Evolutionary conservation across 495 filamentous ascomycete species (phyloP), one percentile per base, ranked within the genome.

Genomic region (Hyaloscypha variabilis): DNA sequence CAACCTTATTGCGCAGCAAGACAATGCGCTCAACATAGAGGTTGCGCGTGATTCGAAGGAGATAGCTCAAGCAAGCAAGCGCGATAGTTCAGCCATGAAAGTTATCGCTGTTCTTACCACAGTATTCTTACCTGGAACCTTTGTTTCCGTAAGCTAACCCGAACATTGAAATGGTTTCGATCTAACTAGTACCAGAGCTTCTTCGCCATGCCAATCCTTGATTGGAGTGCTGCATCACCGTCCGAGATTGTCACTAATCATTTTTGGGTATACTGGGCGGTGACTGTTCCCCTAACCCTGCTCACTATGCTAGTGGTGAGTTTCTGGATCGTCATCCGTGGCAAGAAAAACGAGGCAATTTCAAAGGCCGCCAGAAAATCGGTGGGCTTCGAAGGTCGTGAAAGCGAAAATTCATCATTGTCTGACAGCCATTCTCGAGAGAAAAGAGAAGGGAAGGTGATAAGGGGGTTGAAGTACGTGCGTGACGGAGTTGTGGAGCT

Each of bases 41-140:
- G 19, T 51, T 17, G 49, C 49, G 17, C 49, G 49, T 39, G 26
- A 8, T 25, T 56, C 53, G 3, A 56, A 56, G 28, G 14, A 79
- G 23, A 69, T 84, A 25, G 81, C 82, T 13, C 80, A 82, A 66
- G 79, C 80, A 23, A 79, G 77, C 55, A 83, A 83, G 66, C 77
- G 81, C 31, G 82, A 84, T 65, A 77, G 77, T 46, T 79, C 76
- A 3, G 79, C 80, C 5, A 83, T 82, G 82, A 84, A 83, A 63
- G 80, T 79, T 2, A 68, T 84, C 34, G 80, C 81, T 11, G 73
- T 84, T 1, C 74, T 84, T 21, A 81, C 81, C 23, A 80, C 80
- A 17, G 72, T 84, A n/a, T 84, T 84, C 71, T 73, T 84, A 0
- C 82, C 82, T 3, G 80, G 80, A 6, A 82, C 81, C 5, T 79